A percentile compares a stretch with the other conserved stretches of the same genome.
Evolutionary conservation across 352 stramenopile genomes (phyloP).

Genomic region (Pythium insidiosum): DNA sequence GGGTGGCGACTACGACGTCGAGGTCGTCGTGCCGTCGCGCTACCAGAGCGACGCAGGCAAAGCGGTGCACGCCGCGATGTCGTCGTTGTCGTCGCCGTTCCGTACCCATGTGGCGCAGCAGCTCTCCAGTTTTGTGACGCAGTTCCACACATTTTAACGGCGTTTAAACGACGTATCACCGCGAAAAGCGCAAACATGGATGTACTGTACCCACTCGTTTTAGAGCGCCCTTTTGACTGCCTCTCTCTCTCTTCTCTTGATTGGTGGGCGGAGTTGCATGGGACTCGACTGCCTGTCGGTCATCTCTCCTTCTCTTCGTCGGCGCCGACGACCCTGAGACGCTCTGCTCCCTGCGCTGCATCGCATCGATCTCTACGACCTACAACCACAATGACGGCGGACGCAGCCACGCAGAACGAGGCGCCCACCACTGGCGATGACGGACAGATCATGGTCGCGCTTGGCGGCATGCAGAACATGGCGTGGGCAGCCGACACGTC

Average conservation of each 20-base stretch:
- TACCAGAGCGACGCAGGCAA: conserved; percentile 67
- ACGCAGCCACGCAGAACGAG: conserved; percentile 1
- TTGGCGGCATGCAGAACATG: conserved; percentile 86
- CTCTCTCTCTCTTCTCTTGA: conserved; percentile 2
- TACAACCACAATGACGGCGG: conserved; percentile 10
- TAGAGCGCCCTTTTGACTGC: no score
- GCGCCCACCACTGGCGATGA: conserved; percentile 8
- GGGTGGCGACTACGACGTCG: conserved; percentile 60
- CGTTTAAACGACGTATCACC: no score
- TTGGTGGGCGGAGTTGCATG: conserved; percentile 11
- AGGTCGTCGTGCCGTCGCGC: conserved; percentile 53
- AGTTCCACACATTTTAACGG: conserved; percentile 74
- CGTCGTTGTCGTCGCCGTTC: conserved; percentile 43
- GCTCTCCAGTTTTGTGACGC: conserved; percentile 54
- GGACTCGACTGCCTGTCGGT: neutral
- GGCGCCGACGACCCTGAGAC: no score
- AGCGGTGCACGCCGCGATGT: conserved; percentile 53
- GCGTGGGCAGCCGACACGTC: conserved; percentile 81
- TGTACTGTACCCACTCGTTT: no score
- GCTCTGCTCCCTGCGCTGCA: no score
- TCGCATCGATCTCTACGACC: no score
- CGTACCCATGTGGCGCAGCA: conserved; percentile 38
- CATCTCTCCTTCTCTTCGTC: no score
- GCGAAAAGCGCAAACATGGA: no score
- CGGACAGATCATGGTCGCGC: conserved; percentile 57